These are phyloP conservation scores for Nothophaeocryptopus gaeumannii DNA, from an alignment of 2,329 filamentous ascomycete species.

Conservation along the genomic window DNA sequence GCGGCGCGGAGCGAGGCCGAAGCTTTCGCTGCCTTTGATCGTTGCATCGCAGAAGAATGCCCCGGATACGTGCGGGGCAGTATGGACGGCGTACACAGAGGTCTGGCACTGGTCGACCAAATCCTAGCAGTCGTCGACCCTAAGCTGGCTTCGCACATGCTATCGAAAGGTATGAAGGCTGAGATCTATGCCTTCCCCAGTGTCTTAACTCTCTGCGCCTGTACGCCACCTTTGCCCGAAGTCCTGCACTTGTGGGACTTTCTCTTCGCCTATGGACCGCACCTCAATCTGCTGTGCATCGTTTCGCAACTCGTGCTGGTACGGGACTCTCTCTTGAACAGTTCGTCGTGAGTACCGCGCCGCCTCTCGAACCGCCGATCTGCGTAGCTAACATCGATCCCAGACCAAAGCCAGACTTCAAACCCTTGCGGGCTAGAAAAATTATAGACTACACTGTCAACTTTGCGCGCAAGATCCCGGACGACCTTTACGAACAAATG, in stretches of 20 bases:
- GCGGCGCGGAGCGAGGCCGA: conserved; percentile 91
- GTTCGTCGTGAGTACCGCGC: conserved; percentile 65
- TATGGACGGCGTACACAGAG: conserved; percentile 95
- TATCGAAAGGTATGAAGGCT: conserved; percentile 81
- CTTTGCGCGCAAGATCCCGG: conserved; percentile 84
- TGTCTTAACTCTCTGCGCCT: conserved; percentile 90
- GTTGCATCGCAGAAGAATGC: conserved; percentile 80
- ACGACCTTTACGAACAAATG: conserved; percentile 86
- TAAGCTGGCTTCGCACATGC: conserved; percentile 78
- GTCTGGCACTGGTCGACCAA: conserved; percentile 85
- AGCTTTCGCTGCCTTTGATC: conserved; percentile 87
- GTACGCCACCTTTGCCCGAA: conserved; percentile 90
- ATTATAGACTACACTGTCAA: conserved; percentile 65
- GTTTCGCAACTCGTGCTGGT: conserved; percentile 91
- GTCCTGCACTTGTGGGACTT: conserved; percentile 96
- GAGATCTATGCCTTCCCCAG: conserved; percentile 96
- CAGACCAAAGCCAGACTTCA: conserved; percentile 70
- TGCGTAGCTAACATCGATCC: conserved; percentile 11
- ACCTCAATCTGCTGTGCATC: conserved; percentile 93
- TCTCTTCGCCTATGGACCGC: conserved; percentile 89
- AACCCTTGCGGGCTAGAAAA: conserved; percentile 32
- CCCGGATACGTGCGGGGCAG: conserved; percentile 92
- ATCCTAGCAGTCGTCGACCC: conserved; percentile 88
- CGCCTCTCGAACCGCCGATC: too few relatives aligned
- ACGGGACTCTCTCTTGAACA: conserved; percentile 77